Evolutionary conservation across 768 basidiomycete genomes (phyloP), one percentile per base, ranked within the genome.

Genomic region (Coprinopsis sp.): DNA sequence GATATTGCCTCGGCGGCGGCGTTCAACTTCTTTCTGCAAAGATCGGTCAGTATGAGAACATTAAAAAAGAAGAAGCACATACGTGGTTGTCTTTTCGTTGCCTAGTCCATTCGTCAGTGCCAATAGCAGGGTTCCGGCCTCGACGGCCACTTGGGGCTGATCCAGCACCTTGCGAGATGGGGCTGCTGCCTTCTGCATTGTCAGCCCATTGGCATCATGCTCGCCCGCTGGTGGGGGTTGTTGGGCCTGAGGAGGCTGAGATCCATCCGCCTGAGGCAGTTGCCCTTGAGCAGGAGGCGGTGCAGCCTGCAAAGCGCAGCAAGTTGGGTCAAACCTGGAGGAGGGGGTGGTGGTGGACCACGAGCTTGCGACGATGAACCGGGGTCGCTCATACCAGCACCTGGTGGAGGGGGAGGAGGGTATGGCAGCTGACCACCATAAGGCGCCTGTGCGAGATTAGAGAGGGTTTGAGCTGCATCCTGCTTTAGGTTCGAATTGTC

Each of bases 11-110:
- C 95, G 77, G 44, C 95, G 84, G 29, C 91, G 81, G 44, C 95
- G 87, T 64, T 99, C 95, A 11, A 98, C 93, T 69, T 97, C 93
- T 90, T 97, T 97, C 94, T 97, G 69, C 42, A 16, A 12, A 43
- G 13, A 41, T 30, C 12, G 19, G 31, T 42, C 34, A 47, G 31
- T 12, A 21, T 14, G 22, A 53, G n/a, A 56, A 40, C 8, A 16
- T 5, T 41, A 10, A 25, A 25, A 42, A 25, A 19, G 14, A 46
- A 30, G 10, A 24, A 8, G 5, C 30, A 70, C 82, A 25, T 58
- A 84, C 87, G 62, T 90, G 87, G 48, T 90, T 90, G 54, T 89
- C 87, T 58, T 89, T 90, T 51, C 87, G 71, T 57, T 86, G 82
- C 50, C 84, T 73, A 25, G 76, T 79, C 87, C 87, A 90, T 57